Conservation (phyloP, 2,329 filamentous ascomycete species). For the Thermoascus crustaceus region DNA sequence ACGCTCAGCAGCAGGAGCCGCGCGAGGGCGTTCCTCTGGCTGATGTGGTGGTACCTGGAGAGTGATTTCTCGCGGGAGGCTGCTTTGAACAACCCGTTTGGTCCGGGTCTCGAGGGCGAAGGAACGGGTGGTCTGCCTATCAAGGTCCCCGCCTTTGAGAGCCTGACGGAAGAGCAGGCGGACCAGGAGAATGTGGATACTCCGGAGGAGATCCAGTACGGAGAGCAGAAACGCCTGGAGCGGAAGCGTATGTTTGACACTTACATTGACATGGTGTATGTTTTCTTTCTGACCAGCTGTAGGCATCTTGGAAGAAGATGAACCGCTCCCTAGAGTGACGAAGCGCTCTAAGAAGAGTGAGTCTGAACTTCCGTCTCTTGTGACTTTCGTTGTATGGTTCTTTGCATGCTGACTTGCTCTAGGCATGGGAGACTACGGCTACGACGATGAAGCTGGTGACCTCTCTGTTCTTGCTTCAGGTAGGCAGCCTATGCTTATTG, state of each 20-base stretch:
- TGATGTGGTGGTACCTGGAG: slow-evolving; percentile 99
- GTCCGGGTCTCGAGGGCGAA: slow-evolving; percentile 42
- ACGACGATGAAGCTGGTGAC: slow-evolving; percentile 28
- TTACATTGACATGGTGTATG: not conserved
- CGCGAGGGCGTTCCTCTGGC: slow-evolving; percentile 84
- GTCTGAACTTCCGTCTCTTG: slow-evolving; percentile 6
- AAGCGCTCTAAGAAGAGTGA: slow-evolving; percentile 40
- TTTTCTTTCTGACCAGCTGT: slow-evolving; percentile 8
- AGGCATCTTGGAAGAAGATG: slow-evolving; percentile 43
- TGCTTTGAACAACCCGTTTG: slow-evolving; percentile 85
- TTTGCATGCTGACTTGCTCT: slow-evolving; percentile 3
- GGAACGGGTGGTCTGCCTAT: slow-evolving; percentile 36
- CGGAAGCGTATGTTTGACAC: slow-evolving; percentile 33
- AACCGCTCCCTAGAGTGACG: slow-evolving; percentile 34
- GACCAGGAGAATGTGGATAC: slow-evolving; percentile 44
- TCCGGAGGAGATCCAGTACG: slow-evolving; percentile 40
- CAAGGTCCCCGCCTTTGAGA: slow-evolving; percentile 41
- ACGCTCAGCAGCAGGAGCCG: slow-evolving; percentile 74
- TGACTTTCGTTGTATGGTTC: not conserved
- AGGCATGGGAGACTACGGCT: slow-evolving; percentile 17
- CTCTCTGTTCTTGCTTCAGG: slow-evolving; percentile 13
- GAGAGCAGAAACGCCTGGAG: slow-evolving; percentile 41
- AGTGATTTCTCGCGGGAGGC: slow-evolving; percentile 87
- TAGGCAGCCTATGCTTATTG: not conserved
- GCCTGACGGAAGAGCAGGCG: slow-evolving; percentile 42